phyloP scores from a whole-genome alignment of 208 protist species.

The Leishmania aethiopica region DNA sequence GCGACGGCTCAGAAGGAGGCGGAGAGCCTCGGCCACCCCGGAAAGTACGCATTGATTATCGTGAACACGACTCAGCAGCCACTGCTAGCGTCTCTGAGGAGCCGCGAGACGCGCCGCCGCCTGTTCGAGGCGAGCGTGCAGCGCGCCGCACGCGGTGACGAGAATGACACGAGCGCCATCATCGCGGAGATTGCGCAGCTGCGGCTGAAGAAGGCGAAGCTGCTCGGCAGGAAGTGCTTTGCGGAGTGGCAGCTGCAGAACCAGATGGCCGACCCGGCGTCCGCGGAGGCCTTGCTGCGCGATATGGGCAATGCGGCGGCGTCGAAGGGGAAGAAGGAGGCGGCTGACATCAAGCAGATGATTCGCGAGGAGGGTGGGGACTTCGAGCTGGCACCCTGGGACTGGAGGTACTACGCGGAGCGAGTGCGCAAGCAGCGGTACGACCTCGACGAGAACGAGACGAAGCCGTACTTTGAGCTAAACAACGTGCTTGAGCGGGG shows the following conservation, averaged over 20 bases:
- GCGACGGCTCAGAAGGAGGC: slow-evolving; percentile 32
- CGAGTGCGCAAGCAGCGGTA: slow-evolving; percentile 45
- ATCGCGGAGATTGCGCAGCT: slow-evolving; percentile 37
- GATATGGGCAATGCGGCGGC: slow-evolving; percentile 17
- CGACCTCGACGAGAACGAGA: slow-evolving; percentile 51
- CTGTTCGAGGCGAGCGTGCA: slow-evolving; percentile 45
- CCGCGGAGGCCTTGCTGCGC: slow-evolving; percentile 33
- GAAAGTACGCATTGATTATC: slow-evolving; percentile 51
- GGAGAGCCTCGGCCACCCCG: slow-evolving; percentile 34
- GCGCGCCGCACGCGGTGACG: slow-evolving; percentile 16
- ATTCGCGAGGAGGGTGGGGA: slow-evolving; percentile 32
- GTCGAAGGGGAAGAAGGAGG: slow-evolving; percentile 28
- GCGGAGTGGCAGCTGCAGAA: slow-evolving; percentile 47
- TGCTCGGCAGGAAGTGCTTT: slow-evolving; percentile 55
- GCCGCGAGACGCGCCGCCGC: slow-evolving; percentile 42
- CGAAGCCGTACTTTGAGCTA: slow-evolving; percentile 64
- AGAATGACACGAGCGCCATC: slow-evolving; percentile 27
- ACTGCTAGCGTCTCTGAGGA: slow-evolving; percentile 35
- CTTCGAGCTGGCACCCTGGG: slow-evolving; percentile 48
- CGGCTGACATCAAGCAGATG: slow-evolving; percentile 33
- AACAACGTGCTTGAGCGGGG: slow-evolving; percentile 50
- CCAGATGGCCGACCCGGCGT: slow-evolving; percentile 48
- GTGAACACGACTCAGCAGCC: slow-evolving; percentile 68
- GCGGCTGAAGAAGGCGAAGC: slow-evolving; percentile 46
- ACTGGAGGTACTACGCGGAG: slow-evolving; percentile 59